Evolutionary conservation across 805 yeast species (phyloP).

Genomic region (Yarrowia bubula): DNA sequence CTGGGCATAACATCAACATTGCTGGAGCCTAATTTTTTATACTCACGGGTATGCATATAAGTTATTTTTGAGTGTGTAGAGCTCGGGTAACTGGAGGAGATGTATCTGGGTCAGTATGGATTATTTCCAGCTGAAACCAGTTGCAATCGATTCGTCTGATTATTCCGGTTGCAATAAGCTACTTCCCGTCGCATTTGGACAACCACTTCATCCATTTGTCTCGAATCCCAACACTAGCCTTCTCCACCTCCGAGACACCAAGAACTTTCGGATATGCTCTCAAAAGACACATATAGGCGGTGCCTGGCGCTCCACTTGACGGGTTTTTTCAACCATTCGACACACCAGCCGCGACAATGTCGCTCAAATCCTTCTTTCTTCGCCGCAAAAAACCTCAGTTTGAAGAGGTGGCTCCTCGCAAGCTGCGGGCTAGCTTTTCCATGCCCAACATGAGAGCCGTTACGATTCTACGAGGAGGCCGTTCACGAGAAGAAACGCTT

Average conservation of each 20-base stretch:
- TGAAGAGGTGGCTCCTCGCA: constrained; percentile 18
- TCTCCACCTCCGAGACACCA: constrained; percentile 33
- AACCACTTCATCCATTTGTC: neutral
- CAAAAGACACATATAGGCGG: constrained; percentile 19
- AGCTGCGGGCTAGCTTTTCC: constrained; percentile 6
- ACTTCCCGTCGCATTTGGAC: neutral
- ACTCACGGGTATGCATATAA: constrained; percentile 7
- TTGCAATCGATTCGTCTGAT: neutral
- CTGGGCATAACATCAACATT: constrained; percentile 9
- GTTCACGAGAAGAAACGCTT: neutral
- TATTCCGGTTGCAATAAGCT: neutral
- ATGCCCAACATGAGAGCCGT: constrained; percentile 18
- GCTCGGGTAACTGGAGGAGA: neutral
- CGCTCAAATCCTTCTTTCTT: neutral
- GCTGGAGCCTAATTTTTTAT: neutral
- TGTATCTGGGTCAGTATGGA: no score
- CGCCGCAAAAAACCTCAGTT: constrained; percentile 15
- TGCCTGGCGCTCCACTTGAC: neutral
- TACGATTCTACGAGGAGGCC: neutral
- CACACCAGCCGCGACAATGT: neutral
- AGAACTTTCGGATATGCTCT: constrained; percentile 22
- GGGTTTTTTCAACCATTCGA: neutral
- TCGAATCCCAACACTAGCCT: neutral
- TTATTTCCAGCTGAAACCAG: no score
- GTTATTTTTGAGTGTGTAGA: neutral